phyloP scores from a whole-genome alignment of 306 rosid genomes.

The Fagus crenata region DNA sequence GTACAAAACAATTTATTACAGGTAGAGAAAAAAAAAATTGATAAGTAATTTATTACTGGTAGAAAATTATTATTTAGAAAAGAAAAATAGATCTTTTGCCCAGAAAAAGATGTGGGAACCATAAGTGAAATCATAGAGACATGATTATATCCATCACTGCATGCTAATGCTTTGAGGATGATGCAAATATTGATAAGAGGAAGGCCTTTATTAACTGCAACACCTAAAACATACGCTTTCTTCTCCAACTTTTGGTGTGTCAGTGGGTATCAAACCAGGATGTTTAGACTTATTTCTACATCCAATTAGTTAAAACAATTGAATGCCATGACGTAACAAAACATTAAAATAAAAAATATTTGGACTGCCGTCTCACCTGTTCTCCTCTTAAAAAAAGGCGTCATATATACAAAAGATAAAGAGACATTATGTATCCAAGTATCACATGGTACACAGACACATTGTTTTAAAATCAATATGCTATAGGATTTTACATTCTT shows the following conservation, averaged over 20 bases:
- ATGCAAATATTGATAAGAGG: background rate
- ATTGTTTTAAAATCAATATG: background rate
- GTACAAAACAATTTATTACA: background rate
- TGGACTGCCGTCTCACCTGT: constrained; percentile 31
- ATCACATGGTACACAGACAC: too few species aligned
- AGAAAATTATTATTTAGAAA: background rate
- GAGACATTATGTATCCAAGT: background rate
- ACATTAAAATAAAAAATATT: constrained; percentile 39
- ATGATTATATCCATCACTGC: constrained; percentile 9
- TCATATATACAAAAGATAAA: constrained; percentile 40
- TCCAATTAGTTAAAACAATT: background rate
- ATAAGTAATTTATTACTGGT: background rate
- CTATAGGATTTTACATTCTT: background rate
- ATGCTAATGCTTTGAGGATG: constrained; percentile 13
- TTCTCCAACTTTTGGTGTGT: background rate
- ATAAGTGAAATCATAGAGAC: background rate
- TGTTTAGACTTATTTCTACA: background rate
- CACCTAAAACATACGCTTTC: background rate
- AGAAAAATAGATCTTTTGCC: background rate
- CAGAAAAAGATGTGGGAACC: background rate
- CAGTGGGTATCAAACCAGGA: background rate
- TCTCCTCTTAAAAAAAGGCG: constrained; percentile 36
- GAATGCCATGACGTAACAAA: background rate
- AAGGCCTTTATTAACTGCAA: background rate
- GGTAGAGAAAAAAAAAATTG: background rate